Evolutionary conservation across 108 stramenopile genomes (phyloP).

Genomic region (Pseudonitzschia multistriata): DNA sequence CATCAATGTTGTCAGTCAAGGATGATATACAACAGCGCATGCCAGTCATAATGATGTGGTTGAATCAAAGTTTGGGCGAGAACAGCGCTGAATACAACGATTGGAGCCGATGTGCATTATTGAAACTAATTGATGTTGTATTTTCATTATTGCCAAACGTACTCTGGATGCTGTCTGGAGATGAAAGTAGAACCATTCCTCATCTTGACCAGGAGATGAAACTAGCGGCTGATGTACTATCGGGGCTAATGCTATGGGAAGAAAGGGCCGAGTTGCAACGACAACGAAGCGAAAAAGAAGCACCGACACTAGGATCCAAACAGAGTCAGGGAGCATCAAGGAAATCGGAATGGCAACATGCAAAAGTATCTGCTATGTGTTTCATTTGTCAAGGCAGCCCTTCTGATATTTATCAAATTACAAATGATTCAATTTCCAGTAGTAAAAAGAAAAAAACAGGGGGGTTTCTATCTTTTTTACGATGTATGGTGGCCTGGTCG

Average conservation of each 20-base stretch:
- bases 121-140: not conserved
- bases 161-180: slow-evolving; percentile 20
- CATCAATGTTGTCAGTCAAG: not conserved
- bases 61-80: slow-evolving; percentile 2
- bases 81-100: not conserved
- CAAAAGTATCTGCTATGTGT: slow-evolving; percentile 7
- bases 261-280: not conserved
- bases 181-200: not conserved
- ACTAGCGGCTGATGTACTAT: not conserved
- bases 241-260: slow-evolving; percentile 2
- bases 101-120: not conserved
- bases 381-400: slow-evolving; percentile 17
- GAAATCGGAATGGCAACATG: not conserved
- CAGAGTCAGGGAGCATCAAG: not conserved
- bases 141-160: slow-evolving; percentile 5
- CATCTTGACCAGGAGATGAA: slow-evolving; percentile 13
- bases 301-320: not conserved
- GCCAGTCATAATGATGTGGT: not conserved
- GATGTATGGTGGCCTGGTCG: slow-evolving; percentile 63
- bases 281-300: not conserved
- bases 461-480: slow-evolving; percentile 21
- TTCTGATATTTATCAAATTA: slow-evolving; percentile 14
- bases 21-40: not conserved
- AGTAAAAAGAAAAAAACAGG: not conserved
- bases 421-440: slow-evolving; percentile 23